Base-by-base conservation (phyloP, 2,329 filamentous ascomycete genomes). In the Exophiala spinifera region DNA sequence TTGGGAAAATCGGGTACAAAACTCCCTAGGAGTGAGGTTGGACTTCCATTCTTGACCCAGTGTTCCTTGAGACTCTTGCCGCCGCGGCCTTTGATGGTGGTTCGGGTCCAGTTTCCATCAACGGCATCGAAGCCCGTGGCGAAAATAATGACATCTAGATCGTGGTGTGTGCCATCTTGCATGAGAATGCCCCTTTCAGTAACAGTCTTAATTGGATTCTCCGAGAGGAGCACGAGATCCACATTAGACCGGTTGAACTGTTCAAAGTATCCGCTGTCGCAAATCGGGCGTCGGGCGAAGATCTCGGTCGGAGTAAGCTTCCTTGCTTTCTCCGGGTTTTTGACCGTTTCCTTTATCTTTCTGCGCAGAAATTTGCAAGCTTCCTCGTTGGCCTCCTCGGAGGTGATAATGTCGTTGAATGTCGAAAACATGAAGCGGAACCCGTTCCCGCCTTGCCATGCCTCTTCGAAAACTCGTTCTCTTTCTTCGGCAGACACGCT, bases 331-430 rank as follows among this genome's bases (percentile, higher is more conserved):
- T 66, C 67, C 0, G 78, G 73, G 57, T 85, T 78, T 0, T 70
- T 68, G 43, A 85, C 74, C 2, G 80, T 73, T 4, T 68, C 69
- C 1, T 77, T 72, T 0, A 74, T 76, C 66, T 81, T 81, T 58
- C 74, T 72, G 1, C 70, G 72, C 77, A 81, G 83, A 63, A 83
- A 82, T 3, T 75, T 69, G 62, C 83, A 84, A 0, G 74, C 70
- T 47, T 74, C 72, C 17, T 72, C 65, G 60, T 85, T 85, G 1
- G 77, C 77, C 13, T 77, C 70, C 0, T 66, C 53, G 55, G 74
- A 63, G n/a, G 61, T 63, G 4, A 65, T 53, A 17, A 72, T 63
- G 57, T 76, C 73, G 8, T 60, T 60, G 61, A 73, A 76, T 2
- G 55, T 65, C 25, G 66, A 59, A 46, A 74, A 66, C 69, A 67